Evolutionary conservation across 2,329 filamentous ascomycete genomes (phyloP).

Genomic region (Fusarium sarcochroum): DNA sequence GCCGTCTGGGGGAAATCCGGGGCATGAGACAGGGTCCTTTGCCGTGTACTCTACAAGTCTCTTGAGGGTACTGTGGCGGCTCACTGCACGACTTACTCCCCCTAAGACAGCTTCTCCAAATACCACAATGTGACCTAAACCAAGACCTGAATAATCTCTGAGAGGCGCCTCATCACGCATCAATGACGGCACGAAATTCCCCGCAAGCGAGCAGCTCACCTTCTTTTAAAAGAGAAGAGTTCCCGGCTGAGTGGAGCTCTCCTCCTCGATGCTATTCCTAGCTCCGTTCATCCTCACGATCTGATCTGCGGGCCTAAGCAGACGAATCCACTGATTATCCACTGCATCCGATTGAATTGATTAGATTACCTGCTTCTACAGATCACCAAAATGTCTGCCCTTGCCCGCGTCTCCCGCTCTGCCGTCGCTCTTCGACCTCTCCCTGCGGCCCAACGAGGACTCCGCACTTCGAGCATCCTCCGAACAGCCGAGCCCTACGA

Average conservation of each 20-base stretch:
- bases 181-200: conserved; percentile 40
- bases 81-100: neutral
- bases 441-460: conserved; percentile 32
- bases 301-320: conserved; percentile 16
- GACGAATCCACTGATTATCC: neutral
- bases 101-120: conserved; percentile 24
- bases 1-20: conserved; percentile 39
- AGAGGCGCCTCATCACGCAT: conserved; percentile 25
- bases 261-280: conserved; percentile 24
- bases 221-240: conserved; percentile 24
- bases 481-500: conserved; percentile 35
- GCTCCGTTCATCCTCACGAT: conserved; percentile 15
- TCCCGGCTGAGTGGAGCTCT: conserved; percentile 22
- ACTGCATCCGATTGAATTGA: neutral
- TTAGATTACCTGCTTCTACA: neutral
- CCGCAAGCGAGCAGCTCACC: conserved; percentile 17
- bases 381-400: conserved; percentile 23
- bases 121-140: conserved; percentile 26
- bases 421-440: conserved; percentile 30
- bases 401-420: conserved; percentile 28
- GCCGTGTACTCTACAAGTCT: conserved; percentile 30
- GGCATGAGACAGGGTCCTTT: conserved; percentile 16
- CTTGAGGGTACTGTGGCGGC: conserved; percentile 22
- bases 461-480: conserved; percentile 37
- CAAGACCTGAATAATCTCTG: conserved; percentile 4